These are phyloP conservation scores for Chaetomium sp. DNA, from an alignment of 2,329 filamentous ascomycete species.

Conservation along the genomic window DNA sequence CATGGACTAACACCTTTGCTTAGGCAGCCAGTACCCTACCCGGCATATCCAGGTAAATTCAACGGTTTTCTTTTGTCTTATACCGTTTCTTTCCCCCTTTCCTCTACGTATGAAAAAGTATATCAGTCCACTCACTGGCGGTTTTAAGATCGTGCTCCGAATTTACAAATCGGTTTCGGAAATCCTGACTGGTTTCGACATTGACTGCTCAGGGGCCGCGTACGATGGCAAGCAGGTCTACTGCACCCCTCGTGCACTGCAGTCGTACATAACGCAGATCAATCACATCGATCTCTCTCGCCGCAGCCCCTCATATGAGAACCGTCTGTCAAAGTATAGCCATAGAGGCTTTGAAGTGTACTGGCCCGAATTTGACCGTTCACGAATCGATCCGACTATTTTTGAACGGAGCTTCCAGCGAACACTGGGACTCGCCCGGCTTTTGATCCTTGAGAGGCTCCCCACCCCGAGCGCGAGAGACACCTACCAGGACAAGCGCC, in stretches of 20 bases:
- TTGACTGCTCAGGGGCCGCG: slow-evolving; percentile 75
- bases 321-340: slow-evolving; percentile 77
- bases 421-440: slow-evolving; percentile 68
- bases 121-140: slow-evolving; percentile 10
- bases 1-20: not conserved
- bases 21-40: slow-evolving; percentile 71
- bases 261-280: slow-evolving; percentile 73
- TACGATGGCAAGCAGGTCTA: slow-evolving; percentile 79
- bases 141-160: slow-evolving; percentile 65
- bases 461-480: slow-evolving; percentile 64
- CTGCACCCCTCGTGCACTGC: slow-evolving; percentile 67
- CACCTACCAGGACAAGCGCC: slow-evolving; percentile 61
- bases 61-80: not conserved
- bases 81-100: not conserved
- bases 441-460: slow-evolving; percentile 73
- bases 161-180: slow-evolving; percentile 80
- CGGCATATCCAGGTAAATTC: slow-evolving; percentile 60
- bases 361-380: slow-evolving; percentile 68
- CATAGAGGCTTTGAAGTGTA: slow-evolving; percentile 79
- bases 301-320: slow-evolving; percentile 81
- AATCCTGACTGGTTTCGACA: slow-evolving; percentile 82
- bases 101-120: not conserved
- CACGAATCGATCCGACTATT: slow-evolving; percentile 76
- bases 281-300: slow-evolving; percentile 75
- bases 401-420: slow-evolving; percentile 74